Base-by-base conservation (phyloP, 2,329 filamentous ascomycete species). In the Pseudogymnoascus sp. region DNA sequence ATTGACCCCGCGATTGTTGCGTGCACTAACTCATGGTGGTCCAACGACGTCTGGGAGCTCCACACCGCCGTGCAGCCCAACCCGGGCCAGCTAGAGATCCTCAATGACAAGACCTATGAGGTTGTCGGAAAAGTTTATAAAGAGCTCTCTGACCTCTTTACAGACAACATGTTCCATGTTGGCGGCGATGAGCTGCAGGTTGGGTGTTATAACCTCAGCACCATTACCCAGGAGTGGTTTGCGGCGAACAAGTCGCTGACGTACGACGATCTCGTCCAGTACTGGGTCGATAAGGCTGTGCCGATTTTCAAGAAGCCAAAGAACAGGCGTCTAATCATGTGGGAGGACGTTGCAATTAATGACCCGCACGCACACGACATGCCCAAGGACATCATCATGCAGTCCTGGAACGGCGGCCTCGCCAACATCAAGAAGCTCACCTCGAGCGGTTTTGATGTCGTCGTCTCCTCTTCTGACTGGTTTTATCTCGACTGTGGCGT, bases 401-500 rank as follows among this genome's bases (percentile, higher is more conserved):
- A 95, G 76, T 83, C 86, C 3, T 95, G 91, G 91, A 82, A 87
- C 62, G 78, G 78, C 63, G 86, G 85, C 41, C 80, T 81, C 21
- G 77, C 76, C 9, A 82, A 87, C 5, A 82, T 91, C 61, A 79
- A 82, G 64, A 74, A 80, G 44, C 79, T 89, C 58, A 84, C 86
- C 0, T 75, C 74, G 27, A 78, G 78, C 59, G 90, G 90, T 15
- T 81, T 88, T 75, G 84, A 87, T 72, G 86, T 87, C 9, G 84
- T 93, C 61, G 85, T 84, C 66, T 90, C 88, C 67, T 85, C 89
- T 74, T 90, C 88, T 73, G 84, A 89, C 67, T 89, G 81, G 72
- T 92, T 88, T 84, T 92, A 92, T 70, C 85, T 93, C 59, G 90
- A 93, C 77, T 93, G 90, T 71, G 90, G 90, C 27, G 81, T 87